Conservation (phyloP, 2,329 filamentous ascomycete species). For the Mollisiaceae sp. region DNA sequence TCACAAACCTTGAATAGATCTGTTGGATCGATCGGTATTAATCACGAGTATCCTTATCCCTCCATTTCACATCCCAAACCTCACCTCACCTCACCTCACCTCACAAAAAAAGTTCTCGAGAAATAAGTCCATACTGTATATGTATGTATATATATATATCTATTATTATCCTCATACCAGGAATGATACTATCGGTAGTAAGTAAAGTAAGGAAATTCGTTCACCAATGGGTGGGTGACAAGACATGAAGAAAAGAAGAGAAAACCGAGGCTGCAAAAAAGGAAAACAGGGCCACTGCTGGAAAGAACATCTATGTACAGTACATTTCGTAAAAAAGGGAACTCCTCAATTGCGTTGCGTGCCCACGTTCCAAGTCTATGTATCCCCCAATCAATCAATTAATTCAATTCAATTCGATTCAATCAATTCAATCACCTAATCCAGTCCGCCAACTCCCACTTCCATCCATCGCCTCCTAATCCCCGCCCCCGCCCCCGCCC, state of each 20-base stretch:
- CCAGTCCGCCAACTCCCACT: neutral
- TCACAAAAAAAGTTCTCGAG: too few species aligned
- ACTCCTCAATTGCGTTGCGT: constrained; percentile 1
- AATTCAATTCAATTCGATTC: neutral
- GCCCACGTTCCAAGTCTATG: neutral
- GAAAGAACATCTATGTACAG: constrained; percentile 2
- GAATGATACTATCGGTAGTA: neutral
- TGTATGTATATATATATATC: neutral
- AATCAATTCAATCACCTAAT: neutral
- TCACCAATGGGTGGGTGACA: neutral
- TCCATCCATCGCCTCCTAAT: neutral
- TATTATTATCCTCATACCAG: neutral
- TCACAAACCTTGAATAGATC: too few species aligned
- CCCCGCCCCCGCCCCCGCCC: too few species aligned
- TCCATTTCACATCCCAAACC: too few species aligned
- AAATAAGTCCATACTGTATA: too few species aligned
- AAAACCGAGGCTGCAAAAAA: too few species aligned
- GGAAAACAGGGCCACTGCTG: neutral
- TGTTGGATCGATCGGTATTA: too few species aligned
- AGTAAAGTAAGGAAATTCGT: neutral
- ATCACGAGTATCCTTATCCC: too few species aligned
- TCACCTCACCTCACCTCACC: too few species aligned
- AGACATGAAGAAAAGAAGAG: neutral
- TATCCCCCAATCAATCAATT: neutral
- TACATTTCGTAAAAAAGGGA: too few species aligned